Base-by-base conservation (phyloP, 129 eudicot species). In the Centaurea solstitialis region DNA sequence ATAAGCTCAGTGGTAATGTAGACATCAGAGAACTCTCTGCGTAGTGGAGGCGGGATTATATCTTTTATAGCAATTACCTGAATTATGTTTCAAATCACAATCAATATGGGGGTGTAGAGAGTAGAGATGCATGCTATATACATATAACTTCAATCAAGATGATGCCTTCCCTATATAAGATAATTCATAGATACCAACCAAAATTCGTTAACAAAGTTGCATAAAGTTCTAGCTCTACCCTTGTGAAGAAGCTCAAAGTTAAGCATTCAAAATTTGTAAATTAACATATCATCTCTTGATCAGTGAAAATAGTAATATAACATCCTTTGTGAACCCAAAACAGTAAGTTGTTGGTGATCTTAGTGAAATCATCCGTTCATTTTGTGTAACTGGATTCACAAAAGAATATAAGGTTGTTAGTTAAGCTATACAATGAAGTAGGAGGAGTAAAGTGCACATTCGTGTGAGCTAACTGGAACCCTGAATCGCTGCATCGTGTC, bases 41-140 rank as follows among this genome's bases (percentile, higher is more conserved):
- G 75, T 40, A 76, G 81, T 13, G 97, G 94, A 37, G 98, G 98
- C 0, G 97, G 97, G 33, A 94, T 90, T 62, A 94, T 86, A 81
- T 94, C 98, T 81, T 89, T 88, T 20, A 94, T 88, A 66, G 95
- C 90, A 62, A 94, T 87, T 73, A 93, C 82, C 98, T 93, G 86
- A 85, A 86, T 17, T 23, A 15, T 15, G 85, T 76, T 23, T 67
- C 11, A 78, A 80, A 70, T 41, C 35, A 9, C 61, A 72, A 37
- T 78, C 61, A 72, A 21, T 39, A 59, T 61, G 45, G 11, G 84
- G 11, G 30, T 26, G 30, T 26, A 26, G 30, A 26, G 30, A 20
- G 28, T 64, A 64, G 24, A 20, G 26, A 61, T 11, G 12, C 68
- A 61, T 61, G 5, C 35, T 43, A 68, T 67, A 78, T 45, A 78